Evolutionary conservation across 371 early-diverging fungal species (phyloP).

Genomic region (Mucor sp.): DNA sequence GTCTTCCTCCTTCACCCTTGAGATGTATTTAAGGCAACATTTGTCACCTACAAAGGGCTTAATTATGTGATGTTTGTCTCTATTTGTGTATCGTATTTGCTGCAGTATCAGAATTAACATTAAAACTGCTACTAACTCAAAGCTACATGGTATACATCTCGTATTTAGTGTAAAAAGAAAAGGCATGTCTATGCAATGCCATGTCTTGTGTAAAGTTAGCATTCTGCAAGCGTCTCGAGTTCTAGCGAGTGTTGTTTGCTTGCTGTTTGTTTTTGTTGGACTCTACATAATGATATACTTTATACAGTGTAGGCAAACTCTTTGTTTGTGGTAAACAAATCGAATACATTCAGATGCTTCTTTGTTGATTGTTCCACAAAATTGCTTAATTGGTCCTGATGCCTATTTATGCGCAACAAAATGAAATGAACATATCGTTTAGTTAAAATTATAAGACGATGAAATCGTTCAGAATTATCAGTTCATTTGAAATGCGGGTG

Average conservation of each 20-base stretch:
- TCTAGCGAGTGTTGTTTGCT: neutral
- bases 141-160: neutral
- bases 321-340: neutral
- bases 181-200: neutral
- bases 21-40: neutral
- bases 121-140: slow-evolving; percentile 1
- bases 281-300: neutral
- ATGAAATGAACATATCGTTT: neutral
- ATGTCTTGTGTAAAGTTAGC: neutral
- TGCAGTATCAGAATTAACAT: slow-evolving; percentile 1
- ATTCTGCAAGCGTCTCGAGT: neutral
- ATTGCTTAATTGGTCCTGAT: neutral
- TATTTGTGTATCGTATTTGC: neutral
- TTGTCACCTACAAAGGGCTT: neutral
- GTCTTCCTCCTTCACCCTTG: neutral
- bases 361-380: neutral
- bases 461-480: neutral
- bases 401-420: neutral
- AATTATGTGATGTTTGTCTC: neutral
- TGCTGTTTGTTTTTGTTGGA: neutral
- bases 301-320: neutral
- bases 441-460: neutral
- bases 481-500: neutral
- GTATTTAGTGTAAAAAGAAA: neutral
- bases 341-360: neutral